A percentile compares a stretch with the other conserved stretches of the same genome.
Evolutionary conservation across 495 filamentous ascomycete genomes (phyloP).

Genomic region (Penicillium dipodomyicola): DNA sequence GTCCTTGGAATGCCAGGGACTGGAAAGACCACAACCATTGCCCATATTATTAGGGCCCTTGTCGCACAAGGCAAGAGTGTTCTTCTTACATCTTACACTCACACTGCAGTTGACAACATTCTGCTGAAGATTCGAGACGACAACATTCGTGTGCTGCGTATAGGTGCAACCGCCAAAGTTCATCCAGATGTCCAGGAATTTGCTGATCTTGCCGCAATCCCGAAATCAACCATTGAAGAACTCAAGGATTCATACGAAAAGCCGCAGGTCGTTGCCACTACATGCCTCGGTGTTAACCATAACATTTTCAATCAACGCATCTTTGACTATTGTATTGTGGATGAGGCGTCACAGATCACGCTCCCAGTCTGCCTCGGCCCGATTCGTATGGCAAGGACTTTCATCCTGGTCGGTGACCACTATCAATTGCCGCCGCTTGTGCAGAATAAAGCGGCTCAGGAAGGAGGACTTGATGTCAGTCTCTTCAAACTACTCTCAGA

Average conservation of each 20-base stretch:
- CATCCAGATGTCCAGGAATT: conserved; percentile 84
- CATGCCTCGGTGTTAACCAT: conserved; percentile 88
- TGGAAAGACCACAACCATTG: conserved; percentile 96
- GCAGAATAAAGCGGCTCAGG: conserved; percentile 81
- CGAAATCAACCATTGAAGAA: conserved; percentile 74
- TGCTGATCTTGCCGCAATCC: conserved; percentile 68
- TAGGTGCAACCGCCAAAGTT: conserved; percentile 79
- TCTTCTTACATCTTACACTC: conserved; percentile 90
- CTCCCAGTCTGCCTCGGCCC: conserved; percentile 90
- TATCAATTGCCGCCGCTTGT: conserved; percentile 93
- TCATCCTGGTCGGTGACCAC: conserved; percentile 94
- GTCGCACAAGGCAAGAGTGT: conserved; percentile 89
- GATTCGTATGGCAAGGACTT: conserved; percentile 88
- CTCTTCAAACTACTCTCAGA: conserved; percentile 93
- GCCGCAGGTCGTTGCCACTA: conserved; percentile 87
- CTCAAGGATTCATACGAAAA: conserved; percentile 77
- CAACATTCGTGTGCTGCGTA: conserved; percentile 73
- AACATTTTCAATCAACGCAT: conserved; percentile 80
- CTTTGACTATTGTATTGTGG: conserved; percentile 98
- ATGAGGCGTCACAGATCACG: conserved; percentile 97
- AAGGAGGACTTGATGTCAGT: conserved; percentile 86
- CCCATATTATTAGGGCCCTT: conserved; percentile 91
- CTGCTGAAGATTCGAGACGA: conserved; percentile 83
- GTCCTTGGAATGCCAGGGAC: conserved; percentile 98
- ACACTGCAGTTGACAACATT: conserved; percentile 97